A percentile compares a stretch with the other conserved stretches of the same genome.
Evolutionary conservation across 1,284 basidiomycete genomes (phyloP).

Genomic region (Malassezia furfur): DNA sequence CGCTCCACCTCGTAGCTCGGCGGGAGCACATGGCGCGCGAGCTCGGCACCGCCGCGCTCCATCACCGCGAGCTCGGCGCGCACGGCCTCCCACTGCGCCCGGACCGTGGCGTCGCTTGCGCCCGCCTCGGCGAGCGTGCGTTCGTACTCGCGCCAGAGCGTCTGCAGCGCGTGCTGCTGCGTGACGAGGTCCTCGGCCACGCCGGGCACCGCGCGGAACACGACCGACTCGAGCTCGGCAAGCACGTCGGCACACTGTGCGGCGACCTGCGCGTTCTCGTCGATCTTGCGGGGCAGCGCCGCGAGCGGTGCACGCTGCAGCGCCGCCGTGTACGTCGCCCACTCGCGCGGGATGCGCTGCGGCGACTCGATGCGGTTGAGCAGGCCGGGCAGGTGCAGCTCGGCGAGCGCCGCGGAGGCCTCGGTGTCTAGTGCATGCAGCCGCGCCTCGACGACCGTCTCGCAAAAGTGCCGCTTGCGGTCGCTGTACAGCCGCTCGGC

Average conservation of each 20-base stretch:
- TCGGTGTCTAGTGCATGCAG: constrained; percentile 62
- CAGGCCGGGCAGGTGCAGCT: constrained; percentile 70
- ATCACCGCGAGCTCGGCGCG: constrained; percentile 20
- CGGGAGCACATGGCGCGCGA: constrained; percentile 16
- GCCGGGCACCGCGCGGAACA: constrained; percentile 52
- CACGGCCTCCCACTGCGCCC: constrained; percentile 50
- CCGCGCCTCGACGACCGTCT: constrained; percentile 60
- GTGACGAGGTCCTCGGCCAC: constrained; percentile 53
- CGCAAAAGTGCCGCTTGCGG: constrained; percentile 64
- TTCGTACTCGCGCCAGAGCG: constrained; percentile 25
- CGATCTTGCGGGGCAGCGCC: constrained; percentile 51
- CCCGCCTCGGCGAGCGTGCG: constrained; percentile 28
- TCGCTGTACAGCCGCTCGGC: constrained; percentile 86
- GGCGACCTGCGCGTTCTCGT: constrained; percentile 64
- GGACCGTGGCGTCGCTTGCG: constrained; percentile 47
- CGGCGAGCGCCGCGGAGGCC: constrained; percentile 57
- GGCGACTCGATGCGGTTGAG: constrained; percentile 80
- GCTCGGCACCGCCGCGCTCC: constrained; percentile 10
- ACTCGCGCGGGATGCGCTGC: constrained; percentile 75
- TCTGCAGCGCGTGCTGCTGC: constrained; percentile 47
- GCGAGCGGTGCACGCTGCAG: neutral
- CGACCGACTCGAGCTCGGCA: constrained; percentile 55
- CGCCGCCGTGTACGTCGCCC: constrained; percentile 56
- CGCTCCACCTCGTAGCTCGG: constrained; percentile 13
- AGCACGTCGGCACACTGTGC: constrained; percentile 59